Evolutionary conservation across 1,139 yeast genomes (phyloP).

Genomic region (Entelexis sorbosivorans): DNA sequence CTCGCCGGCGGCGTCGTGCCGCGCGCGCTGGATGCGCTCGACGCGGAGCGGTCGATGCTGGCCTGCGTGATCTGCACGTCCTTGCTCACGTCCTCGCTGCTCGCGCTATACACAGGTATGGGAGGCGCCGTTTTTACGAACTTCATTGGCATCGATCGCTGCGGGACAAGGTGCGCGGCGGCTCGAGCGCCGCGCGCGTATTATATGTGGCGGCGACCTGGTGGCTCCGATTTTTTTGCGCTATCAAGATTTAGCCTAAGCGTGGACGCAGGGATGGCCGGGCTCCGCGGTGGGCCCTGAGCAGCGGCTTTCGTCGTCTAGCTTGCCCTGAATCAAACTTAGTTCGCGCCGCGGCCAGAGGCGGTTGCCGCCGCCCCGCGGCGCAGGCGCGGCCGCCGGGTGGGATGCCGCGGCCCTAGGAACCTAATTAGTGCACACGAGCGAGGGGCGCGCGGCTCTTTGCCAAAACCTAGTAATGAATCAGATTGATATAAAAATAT

Average conservation of each 20-base stretch:
- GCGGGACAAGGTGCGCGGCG: too few relatives aligned
- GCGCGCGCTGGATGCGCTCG: not conserved
- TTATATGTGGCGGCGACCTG: too few relatives aligned
- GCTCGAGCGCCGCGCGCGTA: too few relatives aligned
- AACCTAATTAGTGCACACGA: too few relatives aligned
- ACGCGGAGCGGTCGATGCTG: not conserved
- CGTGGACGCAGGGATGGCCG: not conserved
- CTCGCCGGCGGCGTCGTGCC: not conserved
- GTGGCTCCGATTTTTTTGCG: not conserved
- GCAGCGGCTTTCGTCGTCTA: too few relatives aligned
- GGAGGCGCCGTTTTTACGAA: not conserved
- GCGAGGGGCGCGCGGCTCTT: too few relatives aligned
- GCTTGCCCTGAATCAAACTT: constrained; percentile 2
- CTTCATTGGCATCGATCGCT: not conserved
- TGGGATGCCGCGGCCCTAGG: too few relatives aligned
- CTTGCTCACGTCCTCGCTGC: not conserved
- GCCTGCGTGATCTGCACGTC: not conserved
- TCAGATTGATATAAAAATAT: too few relatives aligned
- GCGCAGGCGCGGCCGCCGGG: too few relatives aligned
- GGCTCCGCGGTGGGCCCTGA: too few relatives aligned
- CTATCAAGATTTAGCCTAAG: not conserved
- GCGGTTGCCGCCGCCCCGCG: not conserved
- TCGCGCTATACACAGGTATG: not conserved
- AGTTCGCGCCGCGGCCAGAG: too few relatives aligned
- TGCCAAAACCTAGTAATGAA: too few relatives aligned